Evolutionary conservation across 768 basidiomycete species (phyloP), one percentile per base, ranked within the genome.

Genomic region (Fomitopsis serialis): DNA sequence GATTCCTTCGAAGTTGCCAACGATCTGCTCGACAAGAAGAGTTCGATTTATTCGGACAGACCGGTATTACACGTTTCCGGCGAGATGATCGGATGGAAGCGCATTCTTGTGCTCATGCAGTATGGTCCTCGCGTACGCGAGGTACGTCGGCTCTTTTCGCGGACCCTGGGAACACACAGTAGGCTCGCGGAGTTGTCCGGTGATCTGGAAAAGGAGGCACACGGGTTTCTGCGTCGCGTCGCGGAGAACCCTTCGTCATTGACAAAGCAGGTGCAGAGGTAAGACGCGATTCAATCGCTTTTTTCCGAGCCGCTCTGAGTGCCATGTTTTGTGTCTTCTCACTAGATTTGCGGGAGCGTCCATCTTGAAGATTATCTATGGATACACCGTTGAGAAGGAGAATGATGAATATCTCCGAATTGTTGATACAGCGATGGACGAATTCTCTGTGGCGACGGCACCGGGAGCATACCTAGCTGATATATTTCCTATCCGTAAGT

Each of bases 81-180:
- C 9, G 61, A 65, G 25, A 54, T 61, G 29, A 34, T 61, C 2
- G 61, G 61, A 8, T 63, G 62, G 63, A 63, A 68, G 53, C 46
- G 70, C 46, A 63, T 68, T 1, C 57, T 76, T 45, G 69, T 70
- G n/a, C 64, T 76, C 23, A 63, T 70, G 48, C 70, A 69, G 27
- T 74, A 74, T 58, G 73, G 71, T 37, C 68, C 75, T 34, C 68
- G 61, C 22, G 69, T 76, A 55, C 69, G 74, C 7, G 70, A 68
- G 54, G 73, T 74, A 60, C 73, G 78, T 48, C 70, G 70, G 52
- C 63, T 73, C 15, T 59, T 77, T 53, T 69, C 72, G 7, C 66
- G 68, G 1, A 17, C 37, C 6, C 5, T 32, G 43, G 69, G 79
- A 32, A 78, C 75, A 0, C 72, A 59, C 66, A 32, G 11, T 32